Evolutionary conservation across 202 grass and related monocot species (phyloP).

Genomic region (Elaeis oleifera): DNA sequence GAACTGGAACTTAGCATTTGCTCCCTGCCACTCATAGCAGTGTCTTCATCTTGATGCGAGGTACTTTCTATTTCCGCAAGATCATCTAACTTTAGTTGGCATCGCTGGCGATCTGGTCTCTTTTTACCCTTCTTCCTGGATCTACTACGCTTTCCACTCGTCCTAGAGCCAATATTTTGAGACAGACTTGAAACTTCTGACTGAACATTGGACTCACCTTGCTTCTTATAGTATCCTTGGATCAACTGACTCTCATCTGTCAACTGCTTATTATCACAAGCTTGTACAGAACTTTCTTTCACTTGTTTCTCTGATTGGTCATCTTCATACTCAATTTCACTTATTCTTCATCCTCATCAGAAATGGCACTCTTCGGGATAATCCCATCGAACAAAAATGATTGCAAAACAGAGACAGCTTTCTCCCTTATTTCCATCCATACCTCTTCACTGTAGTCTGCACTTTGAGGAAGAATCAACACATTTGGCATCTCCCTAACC

Average conservation of each 20-base stretch:
- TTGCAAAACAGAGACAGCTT: conserved; percentile 71
- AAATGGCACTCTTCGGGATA: conserved; percentile 62
- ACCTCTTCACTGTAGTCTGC: conserved; percentile 98
- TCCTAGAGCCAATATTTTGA: conserved; percentile 35
- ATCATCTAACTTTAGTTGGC: conserved; percentile 63
- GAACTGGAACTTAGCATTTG: conserved; percentile 24
- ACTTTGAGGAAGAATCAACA: conserved; percentile 87
- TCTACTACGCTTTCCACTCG: conserved; percentile 58
- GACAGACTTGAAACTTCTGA: conserved; percentile 33
- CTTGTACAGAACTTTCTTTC: conserved; percentile 29
- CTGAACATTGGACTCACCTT: conserved; percentile 18
- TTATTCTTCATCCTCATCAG: conserved; percentile 79
- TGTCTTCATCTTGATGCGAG: conserved; percentile 48
- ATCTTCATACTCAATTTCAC: conserved; percentile 63
- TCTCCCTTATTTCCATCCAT: conserved; percentile 97
- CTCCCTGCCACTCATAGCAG: conserved; percentile 28
- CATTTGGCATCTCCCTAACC: conserved; percentile 97
- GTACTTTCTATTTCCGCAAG: conserved; percentile 50
- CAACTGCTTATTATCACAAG: conserved; percentile 39
- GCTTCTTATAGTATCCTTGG: conserved; percentile 50
- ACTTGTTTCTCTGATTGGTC: conserved; percentile 37
- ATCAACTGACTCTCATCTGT: conserved; percentile 62
- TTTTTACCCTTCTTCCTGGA: conserved; percentile 95
- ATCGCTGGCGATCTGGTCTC: conserved; percentile 58
- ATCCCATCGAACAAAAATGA: conserved; percentile 89